Conservation (phyloP, 495 filamentous ascomycete genomes). For the Talaromyces stipitatus region DNA sequence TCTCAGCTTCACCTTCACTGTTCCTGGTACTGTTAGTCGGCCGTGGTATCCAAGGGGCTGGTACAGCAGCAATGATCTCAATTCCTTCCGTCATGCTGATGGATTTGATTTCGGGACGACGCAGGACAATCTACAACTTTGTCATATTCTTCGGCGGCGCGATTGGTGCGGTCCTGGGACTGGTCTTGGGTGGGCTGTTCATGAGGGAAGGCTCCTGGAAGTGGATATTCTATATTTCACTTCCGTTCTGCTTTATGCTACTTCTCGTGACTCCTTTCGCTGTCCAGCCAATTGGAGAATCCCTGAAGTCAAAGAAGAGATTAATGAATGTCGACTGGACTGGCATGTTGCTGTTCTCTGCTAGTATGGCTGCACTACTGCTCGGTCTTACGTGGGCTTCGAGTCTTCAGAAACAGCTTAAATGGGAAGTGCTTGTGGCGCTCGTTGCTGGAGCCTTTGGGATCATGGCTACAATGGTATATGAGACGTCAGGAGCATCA, state of each 20-base stretch:
- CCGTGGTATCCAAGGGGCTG: constrained; percentile 28
- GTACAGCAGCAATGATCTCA: constrained; percentile 22
- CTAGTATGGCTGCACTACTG: constrained; percentile 38
- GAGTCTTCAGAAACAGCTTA: constrained; percentile 42
- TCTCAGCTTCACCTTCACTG: constrained; percentile 9
- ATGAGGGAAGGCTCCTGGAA: constrained; percentile 10
- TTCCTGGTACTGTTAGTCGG: constrained; percentile 18
- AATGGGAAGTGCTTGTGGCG: constrained; percentile 37
- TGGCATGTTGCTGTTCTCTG: constrained; percentile 38
- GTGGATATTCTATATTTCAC: constrained; percentile 30
- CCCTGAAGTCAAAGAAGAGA: constrained; percentile 10
- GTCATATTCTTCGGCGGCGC: constrained; percentile 15
- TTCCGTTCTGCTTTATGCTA: constrained; percentile 25
- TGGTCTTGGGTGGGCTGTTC: neutral
- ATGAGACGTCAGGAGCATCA: constrained; percentile 30
- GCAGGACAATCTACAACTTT: constrained; percentile 25
- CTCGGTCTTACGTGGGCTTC: constrained; percentile 53
- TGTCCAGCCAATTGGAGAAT: constrained; percentile 15
- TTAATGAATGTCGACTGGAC: constrained; percentile 27
- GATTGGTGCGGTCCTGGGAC: neutral
- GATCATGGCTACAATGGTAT: constrained; percentile 21
- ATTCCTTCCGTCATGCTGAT: constrained; percentile 19
- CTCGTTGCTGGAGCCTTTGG: constrained; percentile 31
- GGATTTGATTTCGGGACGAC: constrained; percentile 30
- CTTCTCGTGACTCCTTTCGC: constrained; percentile 17